Conservation (phyloP, 1,139 yeast species). For the Scheffersomyces quercinus region DNA sequence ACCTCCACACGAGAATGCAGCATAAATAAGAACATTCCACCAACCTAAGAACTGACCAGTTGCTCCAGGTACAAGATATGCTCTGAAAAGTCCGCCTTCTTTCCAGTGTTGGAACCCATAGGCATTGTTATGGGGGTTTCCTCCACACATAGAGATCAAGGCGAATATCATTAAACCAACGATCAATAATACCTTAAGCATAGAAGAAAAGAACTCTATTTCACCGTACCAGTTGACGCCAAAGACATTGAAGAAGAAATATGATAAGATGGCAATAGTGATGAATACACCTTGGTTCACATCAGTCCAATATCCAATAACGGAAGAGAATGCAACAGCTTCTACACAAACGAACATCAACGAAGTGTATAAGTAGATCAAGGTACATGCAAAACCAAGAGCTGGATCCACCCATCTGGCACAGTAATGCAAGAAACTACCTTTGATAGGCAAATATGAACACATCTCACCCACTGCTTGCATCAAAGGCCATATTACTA, state of each 20-base stretch:
- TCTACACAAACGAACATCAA: slow-evolving; percentile 42
- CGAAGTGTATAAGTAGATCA: slow-evolving; percentile 38
- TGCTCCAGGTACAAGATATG: slow-evolving; percentile 29
- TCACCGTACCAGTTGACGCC: slow-evolving; percentile 45
- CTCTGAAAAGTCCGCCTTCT: slow-evolving; percentile 37
- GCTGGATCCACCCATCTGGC: slow-evolving; percentile 45
- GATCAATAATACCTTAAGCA: slow-evolving; percentile 38
- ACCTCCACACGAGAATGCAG: slow-evolving; percentile 46
- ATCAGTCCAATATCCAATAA: slow-evolving; percentile 43
- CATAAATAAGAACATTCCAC: slow-evolving; percentile 37
- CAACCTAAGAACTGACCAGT: slow-evolving; percentile 40
- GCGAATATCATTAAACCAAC: slow-evolving; percentile 42
- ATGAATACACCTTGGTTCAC: slow-evolving; percentile 38
- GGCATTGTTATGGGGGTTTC: slow-evolving; percentile 24
- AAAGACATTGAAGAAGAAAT: slow-evolving; percentile 31
- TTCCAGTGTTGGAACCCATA: slow-evolving; percentile 37
- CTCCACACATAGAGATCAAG: slow-evolving; percentile 22
- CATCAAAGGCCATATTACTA: slow-evolving; percentile 43
- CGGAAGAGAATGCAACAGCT: slow-evolving; percentile 35
- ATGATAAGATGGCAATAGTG: slow-evolving; percentile 29
- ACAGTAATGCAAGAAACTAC: slow-evolving; percentile 37
- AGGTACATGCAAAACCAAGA: slow-evolving; percentile 38
- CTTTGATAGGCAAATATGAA: slow-evolving; percentile 40
- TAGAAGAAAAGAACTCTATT: slow-evolving; percentile 37
- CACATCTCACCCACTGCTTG: slow-evolving; percentile 44